Evolutionary conservation across 257 asterid species (phyloP), one percentile per base, ranked within the genome.

Genomic region (Solanum corneliomulleri): DNA sequence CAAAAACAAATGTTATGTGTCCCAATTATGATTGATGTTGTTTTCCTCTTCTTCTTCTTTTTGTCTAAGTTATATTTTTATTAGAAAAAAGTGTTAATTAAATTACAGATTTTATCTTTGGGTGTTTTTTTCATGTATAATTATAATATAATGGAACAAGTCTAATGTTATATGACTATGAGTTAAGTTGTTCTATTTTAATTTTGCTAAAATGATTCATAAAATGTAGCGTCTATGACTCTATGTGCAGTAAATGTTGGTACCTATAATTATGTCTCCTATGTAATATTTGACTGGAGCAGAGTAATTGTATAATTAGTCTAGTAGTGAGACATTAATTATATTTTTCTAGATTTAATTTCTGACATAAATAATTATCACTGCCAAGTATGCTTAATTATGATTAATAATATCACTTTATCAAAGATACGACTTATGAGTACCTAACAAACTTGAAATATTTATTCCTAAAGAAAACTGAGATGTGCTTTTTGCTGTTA

Each of bases 81-180:
- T 86, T 88, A 74, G 86, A 37, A 21, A 39, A 83, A 64, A 85
- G 69, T 82, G 64, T 68, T 45, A 76, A 83, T 88, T 83, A 80
- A 75, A 87, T 62, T 82, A 90, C 83, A 92, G 90, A 90, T 87
- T 31, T 31, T 91, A 85, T 86, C 87, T 88, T 83, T 85, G 85
- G 91, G 41, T 68, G 33, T 87, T 77, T 6, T 35, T 35, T 37
- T 39, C 87, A 88, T 80, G 69, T 89, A 82, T 37, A 80, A 80
- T 49, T 49, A 49, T 47, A 80, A 49, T 47, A 47, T 45, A n/a
- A 10, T 47, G 85, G 18, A 47, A 27, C 10, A 27, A 27, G 1
- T 77, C 15, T 77, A 44, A 47, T 44, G 39, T 44, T 77, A 44
- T 13, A 77, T 16, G 29, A 4, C 14, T 44, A 77, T 27, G 62